Base-by-base conservation (phyloP, 1,139 yeast species). In the Sugiyamaella sp. region DNA sequence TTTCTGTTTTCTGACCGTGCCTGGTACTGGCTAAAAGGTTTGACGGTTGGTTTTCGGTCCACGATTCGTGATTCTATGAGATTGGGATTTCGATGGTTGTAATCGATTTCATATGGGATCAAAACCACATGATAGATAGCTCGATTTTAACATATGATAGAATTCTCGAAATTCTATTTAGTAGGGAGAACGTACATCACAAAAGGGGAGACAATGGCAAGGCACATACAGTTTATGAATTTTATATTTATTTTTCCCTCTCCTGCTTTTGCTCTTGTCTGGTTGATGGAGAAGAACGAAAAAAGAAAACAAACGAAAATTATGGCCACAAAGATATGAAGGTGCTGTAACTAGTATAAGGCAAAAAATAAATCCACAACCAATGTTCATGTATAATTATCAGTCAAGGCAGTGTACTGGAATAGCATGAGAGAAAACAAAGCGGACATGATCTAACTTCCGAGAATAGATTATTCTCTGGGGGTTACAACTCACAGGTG, bases 401-500 rank as follows among this genome's bases (percentile, higher is more conserved):
- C 35, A 29, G n/a, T 10, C 4, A 5, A 12, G n/a, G 35, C 14
- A 29, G n/a, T 29, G 8, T 12, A 29, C 14, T 29, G n/a, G 4
- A 29, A 14, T 8, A 29, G 35, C 35, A 29, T 25, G 35, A 29
- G 35, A 12, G 14, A 12, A 29, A 12, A 29, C 4, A 29, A 29
- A 12, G 4, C 35, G 35, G 35, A 14, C 14, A 29, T n/a, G 29
- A 12, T 12, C n/a, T 29, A 4, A 29, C 14, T 4, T 6, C 14
- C 35, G 35, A 29, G 35, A 29, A 4, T 12, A 29, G 8, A 14
- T 29, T 5, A 4, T 4, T 12, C 35, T 29, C 14, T 12, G 35
- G 35, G 35, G 35, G 35, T 29, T 29, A 29, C 35, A 24, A 24
- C n/a, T n/a, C n/a, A n/a, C n/a, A n/a, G n/a, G n/a, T 24, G 29